These are phyloP conservation scores for Suhomyces pyralidae DNA, from an alignment of 805 yeast species.

Conservation along the genomic window DNA sequence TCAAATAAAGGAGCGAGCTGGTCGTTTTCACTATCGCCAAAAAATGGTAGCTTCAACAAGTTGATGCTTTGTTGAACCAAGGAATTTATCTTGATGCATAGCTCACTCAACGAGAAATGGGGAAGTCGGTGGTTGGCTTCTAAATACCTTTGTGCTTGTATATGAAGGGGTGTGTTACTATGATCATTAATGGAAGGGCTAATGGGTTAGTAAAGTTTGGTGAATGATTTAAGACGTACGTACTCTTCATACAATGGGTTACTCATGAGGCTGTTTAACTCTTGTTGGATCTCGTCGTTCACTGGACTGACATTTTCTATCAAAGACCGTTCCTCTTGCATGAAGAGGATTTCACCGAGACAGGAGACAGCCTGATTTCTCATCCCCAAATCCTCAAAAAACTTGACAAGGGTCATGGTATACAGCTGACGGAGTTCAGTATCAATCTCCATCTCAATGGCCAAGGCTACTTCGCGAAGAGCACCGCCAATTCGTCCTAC, in stretches of 20 bases:
- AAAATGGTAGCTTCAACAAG: not conserved
- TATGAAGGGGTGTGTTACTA: slow-evolving; percentile 12
- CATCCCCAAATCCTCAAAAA: slow-evolving; percentile 15
- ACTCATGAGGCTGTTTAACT: not conserved
- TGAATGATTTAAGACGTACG: not conserved
- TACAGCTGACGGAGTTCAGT: slow-evolving; percentile 13
- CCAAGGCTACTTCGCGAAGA: slow-evolving; percentile 22
- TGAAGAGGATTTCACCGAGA: slow-evolving; percentile 11
- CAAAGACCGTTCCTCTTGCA: slow-evolving; percentile 2
- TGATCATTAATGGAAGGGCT: not conserved
- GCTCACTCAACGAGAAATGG: slow-evolving; percentile 16
- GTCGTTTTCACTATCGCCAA: not conserved
- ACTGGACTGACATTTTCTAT: not conserved
- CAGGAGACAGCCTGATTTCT: slow-evolving; percentile 9
- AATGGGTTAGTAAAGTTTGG: not conserved
- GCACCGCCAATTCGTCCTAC: slow-evolving; percentile 24
- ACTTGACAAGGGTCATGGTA: slow-evolving; percentile 13
- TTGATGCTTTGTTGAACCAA: not conserved
- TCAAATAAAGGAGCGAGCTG: slow-evolving; percentile 7
- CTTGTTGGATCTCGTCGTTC: not conserved
- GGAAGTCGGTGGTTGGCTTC: slow-evolving; percentile 14
- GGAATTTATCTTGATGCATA: slow-evolving; percentile 10
- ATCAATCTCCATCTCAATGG: slow-evolving; percentile 21
- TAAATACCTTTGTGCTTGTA: slow-evolving; percentile 19
- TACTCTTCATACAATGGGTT: not conserved